Conservation (phyloP, 768 basidiomycete species). For the Podaxis pistillaris region DNA sequence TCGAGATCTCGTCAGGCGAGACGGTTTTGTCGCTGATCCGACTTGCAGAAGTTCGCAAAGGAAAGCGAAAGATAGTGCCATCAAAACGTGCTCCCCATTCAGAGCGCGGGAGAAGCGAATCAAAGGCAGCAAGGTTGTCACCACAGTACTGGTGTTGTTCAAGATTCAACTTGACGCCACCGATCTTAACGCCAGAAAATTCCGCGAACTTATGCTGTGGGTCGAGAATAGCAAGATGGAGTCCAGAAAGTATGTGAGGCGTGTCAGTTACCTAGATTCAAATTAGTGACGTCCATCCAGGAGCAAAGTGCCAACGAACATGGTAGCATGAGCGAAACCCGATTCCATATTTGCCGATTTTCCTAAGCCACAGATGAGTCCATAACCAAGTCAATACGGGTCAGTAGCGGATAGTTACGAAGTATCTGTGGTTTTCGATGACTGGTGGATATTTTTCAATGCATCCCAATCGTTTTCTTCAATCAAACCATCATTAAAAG, state of each 20-base stretch:
- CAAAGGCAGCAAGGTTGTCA: slow-evolving; percentile 33
- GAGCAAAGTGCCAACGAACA: slow-evolving; percentile 15
- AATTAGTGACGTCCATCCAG: background rate
- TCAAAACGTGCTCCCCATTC: slow-evolving; percentile 23
- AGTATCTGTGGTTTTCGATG: slow-evolving; percentile 23
- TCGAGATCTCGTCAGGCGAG: slow-evolving; percentile 27
- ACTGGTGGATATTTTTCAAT: slow-evolving; percentile 33
- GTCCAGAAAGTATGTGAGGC: slow-evolving; percentile 46
- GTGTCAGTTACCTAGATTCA: slow-evolving; percentile 42
- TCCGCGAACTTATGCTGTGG: slow-evolving; percentile 31
- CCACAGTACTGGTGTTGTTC: slow-evolving; percentile 20
- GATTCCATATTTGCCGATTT: slow-evolving; percentile 27
- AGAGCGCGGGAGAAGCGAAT: slow-evolving; percentile 21
- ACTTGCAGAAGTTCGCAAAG: slow-evolving; percentile 35
- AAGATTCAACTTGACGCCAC: slow-evolving; percentile 32
- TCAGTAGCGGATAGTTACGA: slow-evolving; percentile 13
- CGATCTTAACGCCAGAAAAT: slow-evolving; percentile 18
- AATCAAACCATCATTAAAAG: slow-evolving; percentile 35
- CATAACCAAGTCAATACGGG: background rate
- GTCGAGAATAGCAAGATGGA: slow-evolving; percentile 40
- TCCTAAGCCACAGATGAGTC: slow-evolving; percentile 14
- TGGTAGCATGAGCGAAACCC: slow-evolving; percentile 28
- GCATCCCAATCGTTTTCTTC: slow-evolving; percentile 36
- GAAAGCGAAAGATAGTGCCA: slow-evolving; percentile 47
- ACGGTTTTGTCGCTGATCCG: slow-evolving; percentile 35